phyloP scores from a whole-genome alignment of 768 basidiomycete species.

The Hemileccinum rubropunctum region DNA sequence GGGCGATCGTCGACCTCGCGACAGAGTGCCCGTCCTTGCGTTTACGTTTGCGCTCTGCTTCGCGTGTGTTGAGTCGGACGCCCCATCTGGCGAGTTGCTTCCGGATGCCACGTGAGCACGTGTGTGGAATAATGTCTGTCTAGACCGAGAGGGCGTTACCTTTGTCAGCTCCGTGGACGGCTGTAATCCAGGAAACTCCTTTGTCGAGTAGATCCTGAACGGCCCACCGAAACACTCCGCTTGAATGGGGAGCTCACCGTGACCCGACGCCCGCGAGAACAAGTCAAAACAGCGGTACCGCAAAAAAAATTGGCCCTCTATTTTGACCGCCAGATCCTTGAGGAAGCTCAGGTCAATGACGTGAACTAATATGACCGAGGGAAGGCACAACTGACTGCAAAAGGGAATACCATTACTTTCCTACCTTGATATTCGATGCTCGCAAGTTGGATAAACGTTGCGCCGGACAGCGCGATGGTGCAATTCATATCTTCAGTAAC shows the following conservation, averaged over 20 bases:
- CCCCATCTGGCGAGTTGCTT: slow-evolving; percentile 36
- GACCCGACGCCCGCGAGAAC: slow-evolving; percentile 35
- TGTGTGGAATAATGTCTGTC: background rate
- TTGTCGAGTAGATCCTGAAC: slow-evolving; percentile 70
- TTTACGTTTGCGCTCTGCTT: slow-evolving; percentile 36
- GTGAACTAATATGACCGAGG: slow-evolving; percentile 1
- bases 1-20: slow-evolving; percentile 1
- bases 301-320: slow-evolving; percentile 63
- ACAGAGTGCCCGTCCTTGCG: slow-evolving; percentile 22
- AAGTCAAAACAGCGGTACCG: slow-evolving; percentile 74
- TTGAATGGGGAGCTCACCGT: slow-evolving; percentile 41
- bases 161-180: slow-evolving; percentile 71
- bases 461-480: slow-evolving; percentile 57
- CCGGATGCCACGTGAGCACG: slow-evolving; percentile 2
- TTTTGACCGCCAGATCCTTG: slow-evolving; percentile 67
- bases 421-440: slow-evolving; percentile 52
- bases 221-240: slow-evolving; percentile 66
- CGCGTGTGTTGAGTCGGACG: slow-evolving; percentile 36
- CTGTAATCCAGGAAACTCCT: slow-evolving; percentile 69
- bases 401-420: slow-evolving; percentile 58
- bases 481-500: slow-evolving; percentile 43
- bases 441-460: slow-evolving; percentile 57
- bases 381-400: slow-evolving; percentile 43
- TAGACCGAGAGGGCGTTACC: slow-evolving; percentile 31
- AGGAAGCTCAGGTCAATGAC: background rate